Base-by-base conservation (phyloP, 805 yeast species). In the Clavispora santaluciae region DNA sequence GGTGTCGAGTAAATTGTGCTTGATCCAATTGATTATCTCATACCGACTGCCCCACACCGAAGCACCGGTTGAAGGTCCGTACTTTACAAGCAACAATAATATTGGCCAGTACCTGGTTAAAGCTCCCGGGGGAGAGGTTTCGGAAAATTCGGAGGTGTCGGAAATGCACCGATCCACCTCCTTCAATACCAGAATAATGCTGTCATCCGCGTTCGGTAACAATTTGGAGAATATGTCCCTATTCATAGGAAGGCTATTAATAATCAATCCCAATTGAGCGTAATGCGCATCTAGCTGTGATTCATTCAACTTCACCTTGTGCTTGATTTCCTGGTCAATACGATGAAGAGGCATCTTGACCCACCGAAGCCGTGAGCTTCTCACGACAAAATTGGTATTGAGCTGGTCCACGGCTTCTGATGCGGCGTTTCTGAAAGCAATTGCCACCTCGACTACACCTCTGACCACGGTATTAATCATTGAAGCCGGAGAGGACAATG, bases 51-150 rank as follows among this genome's bases (percentile, higher is more conserved):
- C 63, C 54, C 83, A 66, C 2, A 75, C 45, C 40, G 63, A 63
- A 21, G 53, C 35, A 1, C 74, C 49, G 2, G 78, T 55, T 2
- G 70, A 53, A 7, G 93, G 88, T 0, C 85, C 84, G 54, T 75
- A 77, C 3, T 72, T 38, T 0, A 70, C 34, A 1, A 66, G 43
- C 1, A 74, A 15, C 0, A 73, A 43, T 1, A 76, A 44, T 0
- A 75, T 42, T 1, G 90, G 86, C 96, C 95, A 89, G 60, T 79
- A 78, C 40, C 86, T 36, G 8, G 41, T 44, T 18, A 48, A 20
- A 6, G 40, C 9, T 29, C 36, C 38, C 3, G 54, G 54, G 2
- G 54, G 53, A 7, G 51, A 34, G 8, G 49, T 40, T 11, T 20
- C 12, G 6, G 29, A 11, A 21, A 36, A 33, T 10, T 21, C 22